Conservation (phyloP, 2,329 filamentous ascomycete genomes). For the Plenodomus tracheiphilus region DNA sequence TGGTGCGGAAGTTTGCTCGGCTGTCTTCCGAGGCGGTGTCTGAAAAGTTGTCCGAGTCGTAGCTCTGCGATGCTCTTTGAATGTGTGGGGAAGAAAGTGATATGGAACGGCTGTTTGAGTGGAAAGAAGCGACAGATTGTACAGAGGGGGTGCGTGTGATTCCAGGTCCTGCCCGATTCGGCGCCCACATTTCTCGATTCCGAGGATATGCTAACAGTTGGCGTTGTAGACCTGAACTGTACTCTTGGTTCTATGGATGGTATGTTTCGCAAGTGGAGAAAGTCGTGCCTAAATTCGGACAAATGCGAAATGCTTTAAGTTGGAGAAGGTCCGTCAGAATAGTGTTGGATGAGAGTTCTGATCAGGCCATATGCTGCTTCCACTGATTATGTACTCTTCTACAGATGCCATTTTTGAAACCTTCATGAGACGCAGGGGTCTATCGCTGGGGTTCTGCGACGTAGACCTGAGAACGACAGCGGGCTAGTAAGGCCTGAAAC, state of each 20-base stretch:
- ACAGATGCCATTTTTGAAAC: conserved; percentile 34
- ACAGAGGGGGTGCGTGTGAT: conserved; percentile 35
- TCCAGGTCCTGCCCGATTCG: conserved; percentile 29
- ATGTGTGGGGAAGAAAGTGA: conserved; percentile 32
- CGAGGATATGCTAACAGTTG: background rate
- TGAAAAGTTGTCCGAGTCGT: conserved; percentile 40
- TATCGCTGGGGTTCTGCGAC: conserved; percentile 25
- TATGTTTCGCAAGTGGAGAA: background rate
- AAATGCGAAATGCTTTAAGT: background rate
- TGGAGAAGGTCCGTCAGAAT: background rate
- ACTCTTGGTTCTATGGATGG: background rate
- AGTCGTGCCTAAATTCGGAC: background rate
- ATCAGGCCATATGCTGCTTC: background rate
- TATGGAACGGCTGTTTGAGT: conserved; percentile 27
- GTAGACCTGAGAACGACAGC: conserved; percentile 17
- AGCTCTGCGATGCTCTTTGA: conserved; percentile 23
- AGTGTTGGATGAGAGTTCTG: background rate
- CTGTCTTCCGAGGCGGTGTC: conserved; percentile 37
- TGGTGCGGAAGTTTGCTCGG: conserved; percentile 11
- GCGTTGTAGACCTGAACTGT: conserved; percentile 2
- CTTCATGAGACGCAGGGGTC: conserved; percentile 34
- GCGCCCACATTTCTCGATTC: conserved; percentile 37
- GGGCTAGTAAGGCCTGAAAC: conserved; percentile 6
- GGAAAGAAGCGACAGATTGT: conserved; percentile 36
- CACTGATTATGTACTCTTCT: conserved; percentile 10